Evolutionary conservation across 31 red algal genomes (phyloP), one percentile per base, ranked within the genome.

Genomic region (Endocladia muricata): DNA sequence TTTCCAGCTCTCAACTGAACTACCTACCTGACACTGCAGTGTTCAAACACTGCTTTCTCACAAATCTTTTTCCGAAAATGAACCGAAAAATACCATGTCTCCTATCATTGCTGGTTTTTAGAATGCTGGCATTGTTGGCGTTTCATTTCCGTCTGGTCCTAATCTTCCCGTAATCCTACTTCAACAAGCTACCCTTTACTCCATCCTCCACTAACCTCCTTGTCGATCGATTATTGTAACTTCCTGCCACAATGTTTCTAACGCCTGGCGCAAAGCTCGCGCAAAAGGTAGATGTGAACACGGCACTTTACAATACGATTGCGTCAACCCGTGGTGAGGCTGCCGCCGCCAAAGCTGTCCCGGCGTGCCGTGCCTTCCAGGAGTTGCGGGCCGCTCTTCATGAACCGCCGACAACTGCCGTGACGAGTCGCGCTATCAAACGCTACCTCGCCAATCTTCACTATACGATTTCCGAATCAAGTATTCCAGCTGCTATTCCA

Each of bases 211-310:
- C 26, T 62, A 11, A 8, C 15, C 15, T 25, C 58, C 8, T 30
- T 25, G 17, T 25, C 47, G 47, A 9, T n/a, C n/a, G n/a, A n/a
- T n/a, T n/a, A n/a, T n/a, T 23, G 58, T 8, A 8, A 19, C n/a
- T 42, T 21, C 68, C 68, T 23, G 0, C 37, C 19, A 62, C 32
- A 41, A 69, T 72, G 78, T 82, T 82, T 67, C 78, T 82, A 1
- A 67, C 61, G 26, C 78, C 78, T 23, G 78, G 78, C 78, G 78
- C 78, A 6, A 82, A 82, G 78, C 66, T 82, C 48, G 78, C 78
- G 43, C 64, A 60, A 37, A 82, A 82, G 38, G 78, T 82, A 22
- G 78, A 82, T 54, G 54, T 82, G 38, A 82, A 69, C 66, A 60
- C 64, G 49, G 34, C 78, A 13, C 41, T 82, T 32, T 82, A 82